Evolutionary conservation across 202 grass and related monocot species (phyloP).

Genomic region (Digitaria exilis): DNA sequence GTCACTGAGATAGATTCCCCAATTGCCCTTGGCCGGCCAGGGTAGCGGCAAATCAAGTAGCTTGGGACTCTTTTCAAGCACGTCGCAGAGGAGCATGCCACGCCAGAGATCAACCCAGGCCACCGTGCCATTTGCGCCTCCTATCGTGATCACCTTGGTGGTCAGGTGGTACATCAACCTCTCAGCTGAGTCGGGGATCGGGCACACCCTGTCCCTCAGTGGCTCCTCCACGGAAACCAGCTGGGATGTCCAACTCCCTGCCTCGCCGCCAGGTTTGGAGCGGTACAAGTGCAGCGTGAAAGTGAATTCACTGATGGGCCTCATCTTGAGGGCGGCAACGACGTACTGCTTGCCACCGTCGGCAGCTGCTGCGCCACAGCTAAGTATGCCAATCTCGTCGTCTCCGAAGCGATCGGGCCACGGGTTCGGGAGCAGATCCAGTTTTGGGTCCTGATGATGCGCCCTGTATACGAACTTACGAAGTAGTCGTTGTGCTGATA

Average conservation of each 20-base stretch:
- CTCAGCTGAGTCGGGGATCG: not conserved
- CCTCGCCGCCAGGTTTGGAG: not conserved
- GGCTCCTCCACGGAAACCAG: not conserved
- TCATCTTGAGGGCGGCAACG: not conserved
- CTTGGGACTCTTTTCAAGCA: not conserved
- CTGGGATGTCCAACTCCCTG: not conserved
- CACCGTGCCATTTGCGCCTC: not conserved
- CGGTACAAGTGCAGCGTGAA: not conserved
- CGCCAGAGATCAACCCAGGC: constrained; percentile 22
- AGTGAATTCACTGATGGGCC: rapidly evolving
- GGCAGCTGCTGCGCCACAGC: not conserved
- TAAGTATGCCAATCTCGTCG: not conserved
- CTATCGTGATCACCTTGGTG: not conserved
- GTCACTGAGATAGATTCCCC: not conserved
- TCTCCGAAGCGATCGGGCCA: not conserved
- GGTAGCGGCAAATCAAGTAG: constrained; percentile 12
- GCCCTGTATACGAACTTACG: constrained; percentile 1
- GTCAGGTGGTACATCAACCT: not conserved
- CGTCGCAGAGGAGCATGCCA: constrained; percentile 22
- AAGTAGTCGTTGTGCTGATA: not conserved
- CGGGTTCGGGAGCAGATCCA: not conserved
- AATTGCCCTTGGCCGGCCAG: not conserved
- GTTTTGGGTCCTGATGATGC: not conserved
- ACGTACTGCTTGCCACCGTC: not conserved
- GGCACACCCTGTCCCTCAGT: not conserved